These are phyloP conservation scores for Austroboletus festivus DNA, from an alignment of 768 basidiomycete genomes.

Conservation along the genomic window DNA sequence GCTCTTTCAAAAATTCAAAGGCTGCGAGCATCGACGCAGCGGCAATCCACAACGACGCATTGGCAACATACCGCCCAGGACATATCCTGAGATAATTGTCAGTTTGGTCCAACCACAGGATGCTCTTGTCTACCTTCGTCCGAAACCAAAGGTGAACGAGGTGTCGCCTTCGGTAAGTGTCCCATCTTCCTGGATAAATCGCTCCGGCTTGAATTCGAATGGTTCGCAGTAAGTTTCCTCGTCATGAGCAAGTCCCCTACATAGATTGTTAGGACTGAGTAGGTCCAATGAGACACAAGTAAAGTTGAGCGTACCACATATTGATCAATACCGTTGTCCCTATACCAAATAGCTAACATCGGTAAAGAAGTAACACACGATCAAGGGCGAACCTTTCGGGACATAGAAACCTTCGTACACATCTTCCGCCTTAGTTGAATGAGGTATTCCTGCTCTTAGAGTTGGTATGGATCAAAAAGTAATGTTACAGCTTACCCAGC, in stretches of 20 bases:
- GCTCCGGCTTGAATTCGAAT: constrained; percentile 38
- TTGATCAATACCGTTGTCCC: constrained; percentile 22
- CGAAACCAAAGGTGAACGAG: constrained; percentile 22
- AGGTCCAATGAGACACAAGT: not conserved
- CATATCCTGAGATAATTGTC: constrained; percentile 14
- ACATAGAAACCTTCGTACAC: constrained; percentile 25
- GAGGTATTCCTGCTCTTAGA: constrained; percentile 21
- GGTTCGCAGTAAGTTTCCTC: constrained; percentile 38
- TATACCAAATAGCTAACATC: constrained; percentile 2
- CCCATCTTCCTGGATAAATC: constrained; percentile 30
- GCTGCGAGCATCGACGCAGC: constrained; percentile 21
- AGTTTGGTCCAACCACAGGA: not conserved
- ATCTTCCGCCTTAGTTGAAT: constrained; percentile 18
- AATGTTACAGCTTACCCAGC: constrained; percentile 16
- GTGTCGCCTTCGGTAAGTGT: constrained; percentile 4
- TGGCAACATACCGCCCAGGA: constrained; percentile 22
- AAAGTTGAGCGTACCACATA: constrained; percentile 15
- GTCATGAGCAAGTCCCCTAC: constrained; percentile 40
- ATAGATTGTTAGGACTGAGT: constrained; percentile 3
- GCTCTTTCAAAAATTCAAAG: constrained; percentile 22
- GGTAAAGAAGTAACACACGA: not conserved
- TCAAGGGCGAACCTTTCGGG: constrained; percentile 20
- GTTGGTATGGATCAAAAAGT: not conserved
- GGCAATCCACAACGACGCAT: constrained; percentile 27
- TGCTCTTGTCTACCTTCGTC: constrained; percentile 18